A percentile compares a stretch with the other conserved stretches of the same genome.
phyloP scores from a whole-genome alignment of 306 rosid species.

The Prunus fruticosa region DNA sequence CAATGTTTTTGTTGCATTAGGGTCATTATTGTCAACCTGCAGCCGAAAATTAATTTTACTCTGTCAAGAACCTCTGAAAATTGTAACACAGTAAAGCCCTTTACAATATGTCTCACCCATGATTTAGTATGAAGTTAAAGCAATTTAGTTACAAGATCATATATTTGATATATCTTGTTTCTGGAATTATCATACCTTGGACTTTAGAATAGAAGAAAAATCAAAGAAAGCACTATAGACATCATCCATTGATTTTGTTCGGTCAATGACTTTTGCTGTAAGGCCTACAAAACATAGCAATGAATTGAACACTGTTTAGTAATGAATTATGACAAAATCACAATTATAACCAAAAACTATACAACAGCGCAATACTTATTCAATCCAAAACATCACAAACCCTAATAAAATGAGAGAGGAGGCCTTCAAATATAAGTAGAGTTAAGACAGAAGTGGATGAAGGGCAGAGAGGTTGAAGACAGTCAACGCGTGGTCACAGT shows the following conservation, averaged over 20 bases:
- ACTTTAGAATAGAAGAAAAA: slow-evolving; percentile 67
- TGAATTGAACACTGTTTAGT: slow-evolving; percentile 14
- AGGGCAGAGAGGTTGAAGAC: neutral
- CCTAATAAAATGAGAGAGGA: neutral
- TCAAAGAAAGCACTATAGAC: slow-evolving; percentile 93
- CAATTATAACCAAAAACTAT: slow-evolving; percentile 2
- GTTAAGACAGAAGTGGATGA: neutral
- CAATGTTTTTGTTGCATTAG: slow-evolving; percentile 77
- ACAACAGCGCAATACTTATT: neutral
- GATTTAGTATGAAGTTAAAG: neutral
- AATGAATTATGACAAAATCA: slow-evolving; percentile 4
- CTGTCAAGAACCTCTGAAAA: neutral
- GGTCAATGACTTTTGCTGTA: slow-evolving; percentile 88
- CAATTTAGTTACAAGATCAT: slow-evolving; percentile 6
- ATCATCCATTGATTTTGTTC: slow-evolving; percentile 77
- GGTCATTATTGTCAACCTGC: slow-evolving; percentile 83
- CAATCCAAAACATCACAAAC: neutral
- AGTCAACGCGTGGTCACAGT: neutral
- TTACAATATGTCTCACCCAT: neutral
- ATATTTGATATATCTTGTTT: slow-evolving; percentile 15
- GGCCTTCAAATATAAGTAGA: neutral
- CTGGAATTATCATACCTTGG: slow-evolving; percentile 58
- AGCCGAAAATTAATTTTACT: slow-evolving; percentile 11
- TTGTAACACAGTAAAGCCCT: neutral
- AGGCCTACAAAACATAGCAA: slow-evolving; percentile 59